Evolutionary conservation across 768 basidiomycete genomes (phyloP).

Genomic region (Amanita rubescens): DNA sequence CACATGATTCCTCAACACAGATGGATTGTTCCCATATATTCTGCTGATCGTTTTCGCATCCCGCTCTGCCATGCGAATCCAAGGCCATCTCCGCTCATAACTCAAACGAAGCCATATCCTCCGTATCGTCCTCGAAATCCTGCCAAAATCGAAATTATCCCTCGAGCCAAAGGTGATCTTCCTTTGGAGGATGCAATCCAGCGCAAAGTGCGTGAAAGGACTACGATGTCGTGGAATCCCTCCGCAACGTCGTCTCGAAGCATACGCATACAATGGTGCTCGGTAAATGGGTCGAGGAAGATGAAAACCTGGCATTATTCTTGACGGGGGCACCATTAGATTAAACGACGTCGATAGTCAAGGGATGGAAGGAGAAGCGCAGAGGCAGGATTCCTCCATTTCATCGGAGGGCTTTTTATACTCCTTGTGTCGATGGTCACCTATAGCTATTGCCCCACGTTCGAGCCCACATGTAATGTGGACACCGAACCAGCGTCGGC

Average conservation of each 20-base stretch:
- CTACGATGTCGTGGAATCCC: not conserved
- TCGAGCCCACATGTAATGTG: too few species aligned
- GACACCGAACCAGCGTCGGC: too few species aligned
- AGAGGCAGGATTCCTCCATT: too few species aligned
- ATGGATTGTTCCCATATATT: not conserved
- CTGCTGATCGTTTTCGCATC: not conserved
- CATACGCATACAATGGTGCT: not conserved
- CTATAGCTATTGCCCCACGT: too few species aligned
- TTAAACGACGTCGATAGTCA: too few species aligned
- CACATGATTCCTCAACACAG: not conserved
- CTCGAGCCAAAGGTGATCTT: not conserved
- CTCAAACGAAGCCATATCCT: not conserved
- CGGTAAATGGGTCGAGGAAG: not conserved
- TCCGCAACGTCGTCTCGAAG: not conserved
- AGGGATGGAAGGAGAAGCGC: too few species aligned
- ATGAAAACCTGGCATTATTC: not conserved
- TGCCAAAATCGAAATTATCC: not conserved
- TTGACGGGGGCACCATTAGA: not conserved
- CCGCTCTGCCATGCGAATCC: not conserved
- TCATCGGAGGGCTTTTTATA: too few species aligned
- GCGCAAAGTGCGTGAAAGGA: not conserved
- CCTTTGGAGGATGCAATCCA: not conserved
- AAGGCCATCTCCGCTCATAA: not conserved
- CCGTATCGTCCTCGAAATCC: not conserved
- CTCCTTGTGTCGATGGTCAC: too few species aligned